phyloP scores from a whole-genome alignment of 2,329 filamentous ascomycete genomes.

The Plectosphaerella plurivora region DNA sequence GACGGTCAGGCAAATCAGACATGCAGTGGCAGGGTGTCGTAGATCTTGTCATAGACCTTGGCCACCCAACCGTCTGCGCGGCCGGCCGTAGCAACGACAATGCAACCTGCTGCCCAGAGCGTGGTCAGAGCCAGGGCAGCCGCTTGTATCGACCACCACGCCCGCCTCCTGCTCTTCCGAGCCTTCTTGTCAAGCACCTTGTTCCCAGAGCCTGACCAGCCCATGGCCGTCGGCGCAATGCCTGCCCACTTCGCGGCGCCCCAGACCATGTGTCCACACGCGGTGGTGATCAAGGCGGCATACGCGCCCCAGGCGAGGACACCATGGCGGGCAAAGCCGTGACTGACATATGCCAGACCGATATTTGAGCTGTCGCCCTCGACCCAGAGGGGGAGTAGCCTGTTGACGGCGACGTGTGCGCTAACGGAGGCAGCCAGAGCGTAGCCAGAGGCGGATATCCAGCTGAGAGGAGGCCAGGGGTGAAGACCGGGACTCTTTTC shows the following conservation, averaged over 20 bases:
- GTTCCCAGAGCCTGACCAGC: constrained; percentile 37
- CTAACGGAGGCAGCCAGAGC: constrained; percentile 59
- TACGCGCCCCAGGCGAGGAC: constrained; percentile 66
- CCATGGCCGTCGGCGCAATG: constrained; percentile 52
- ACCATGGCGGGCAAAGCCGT: constrained; percentile 75
- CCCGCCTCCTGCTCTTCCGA: constrained; percentile 53
- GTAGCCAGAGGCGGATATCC: constrained; percentile 71
- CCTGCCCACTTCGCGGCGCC: constrained; percentile 81
- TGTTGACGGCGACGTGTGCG: constrained; percentile 72
- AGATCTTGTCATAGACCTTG: constrained; percentile 73
- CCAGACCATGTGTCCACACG: constrained; percentile 76
- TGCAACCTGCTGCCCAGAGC: constrained; percentile 77
- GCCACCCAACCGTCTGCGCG: constrained; percentile 72
- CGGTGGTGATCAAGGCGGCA: constrained; percentile 59
- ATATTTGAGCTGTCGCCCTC: constrained; percentile 87
- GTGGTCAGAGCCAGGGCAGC: constrained; percentile 51
- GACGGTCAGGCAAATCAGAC: neutral
- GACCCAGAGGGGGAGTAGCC: constrained; percentile 67
- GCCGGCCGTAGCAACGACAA: constrained; percentile 72
- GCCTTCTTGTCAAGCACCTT: constrained; percentile 43
- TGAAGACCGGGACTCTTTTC: constrained; percentile 12
- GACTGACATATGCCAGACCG: constrained; percentile 75
- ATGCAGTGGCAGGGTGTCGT: constrained; percentile 18
- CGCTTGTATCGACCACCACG: constrained; percentile 69
- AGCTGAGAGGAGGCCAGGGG: constrained; percentile 68